Evolutionary conservation across 441 rosid genomes (phyloP).

Genomic region (Bocquillonia castaneifolia): DNA sequence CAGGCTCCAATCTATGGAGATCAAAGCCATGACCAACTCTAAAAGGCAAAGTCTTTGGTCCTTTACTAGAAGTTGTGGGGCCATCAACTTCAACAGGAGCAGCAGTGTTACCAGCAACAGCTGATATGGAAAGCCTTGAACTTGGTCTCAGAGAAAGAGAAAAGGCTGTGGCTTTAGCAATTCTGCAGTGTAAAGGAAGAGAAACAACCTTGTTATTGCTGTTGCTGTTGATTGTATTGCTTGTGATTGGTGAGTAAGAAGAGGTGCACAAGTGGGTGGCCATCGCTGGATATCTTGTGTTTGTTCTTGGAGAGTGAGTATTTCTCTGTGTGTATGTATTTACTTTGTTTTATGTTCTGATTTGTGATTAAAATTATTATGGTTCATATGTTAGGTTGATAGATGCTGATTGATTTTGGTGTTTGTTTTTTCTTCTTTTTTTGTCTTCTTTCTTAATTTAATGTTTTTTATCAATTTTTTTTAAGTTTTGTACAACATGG

Average conservation of each 20-base stretch:
- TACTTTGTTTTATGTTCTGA: not conserved
- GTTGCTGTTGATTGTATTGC: slow-evolving; percentile 22
- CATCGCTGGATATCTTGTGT: slow-evolving; percentile 30
- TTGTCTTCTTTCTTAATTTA: too few species aligned
- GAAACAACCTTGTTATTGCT: slow-evolving; percentile 21
- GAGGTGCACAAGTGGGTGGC: slow-evolving; percentile 38
- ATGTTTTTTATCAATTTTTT: too few species aligned
- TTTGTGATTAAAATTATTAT: slow-evolving; percentile 4
- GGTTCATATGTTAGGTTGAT: not conserved
- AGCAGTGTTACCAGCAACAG: slow-evolving; percentile 36
- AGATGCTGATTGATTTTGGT: not conserved
- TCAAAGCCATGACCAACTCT: slow-evolving; percentile 93
- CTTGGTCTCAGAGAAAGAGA: slow-evolving; percentile 19
- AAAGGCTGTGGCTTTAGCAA: slow-evolving; percentile 1
- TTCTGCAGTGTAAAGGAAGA: slow-evolving; percentile 21
- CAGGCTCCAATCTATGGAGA: slow-evolving; percentile 84
- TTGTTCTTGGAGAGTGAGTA: not conserved
- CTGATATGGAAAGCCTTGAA: slow-evolving; percentile 33
- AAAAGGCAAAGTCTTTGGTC: slow-evolving; percentile 59
- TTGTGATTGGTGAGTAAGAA: slow-evolving; percentile 26
- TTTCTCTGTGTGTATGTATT: not conserved
- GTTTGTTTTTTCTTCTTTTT: not conserved
- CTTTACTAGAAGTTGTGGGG: slow-evolving; percentile 33
- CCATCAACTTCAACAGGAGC: slow-evolving; percentile 41
- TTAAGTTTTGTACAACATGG: not conserved